Conservation (phyloP, 2,329 filamentous ascomycete species). For the Monilinia fructicola region DNA sequence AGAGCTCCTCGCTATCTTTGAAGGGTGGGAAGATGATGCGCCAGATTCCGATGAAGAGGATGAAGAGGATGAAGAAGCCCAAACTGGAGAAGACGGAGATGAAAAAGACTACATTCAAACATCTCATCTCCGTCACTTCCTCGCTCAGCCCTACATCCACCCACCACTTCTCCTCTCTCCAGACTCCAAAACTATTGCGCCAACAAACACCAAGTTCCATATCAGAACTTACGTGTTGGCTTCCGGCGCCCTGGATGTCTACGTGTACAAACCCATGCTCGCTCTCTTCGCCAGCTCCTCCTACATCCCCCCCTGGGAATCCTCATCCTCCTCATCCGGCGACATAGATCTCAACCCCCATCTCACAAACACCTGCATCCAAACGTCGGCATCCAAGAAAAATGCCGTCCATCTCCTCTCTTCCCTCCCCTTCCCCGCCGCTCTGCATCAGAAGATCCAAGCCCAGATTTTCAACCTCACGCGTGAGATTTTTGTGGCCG, state of each 20-base stretch:
- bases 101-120: slow-evolving; percentile 64
- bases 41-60: slow-evolving; percentile 68
- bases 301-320: slow-evolving; percentile 64
- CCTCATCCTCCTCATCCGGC: slow-evolving; percentile 29
- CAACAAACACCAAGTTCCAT: slow-evolving; percentile 80
- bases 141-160: slow-evolving; percentile 92
- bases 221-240: slow-evolving; percentile 89
- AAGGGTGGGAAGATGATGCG: slow-evolving; percentile 76
- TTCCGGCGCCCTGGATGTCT: slow-evolving; percentile 73
- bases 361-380: slow-evolving; percentile 93
- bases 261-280: slow-evolving; percentile 88
- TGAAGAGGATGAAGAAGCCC: slow-evolving; percentile 51
- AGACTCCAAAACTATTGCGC: slow-evolving; percentile 28
- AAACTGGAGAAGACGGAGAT: slow-evolving; percentile 51
- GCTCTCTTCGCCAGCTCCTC: slow-evolving; percentile 80
- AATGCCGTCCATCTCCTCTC: slow-evolving; percentile 75
- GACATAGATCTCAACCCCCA: slow-evolving; percentile 65
- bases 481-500: slow-evolving; percentile 80
- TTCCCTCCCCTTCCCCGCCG: slow-evolving; percentile 49
- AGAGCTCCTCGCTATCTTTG: slow-evolving; percentile 83
- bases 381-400: slow-evolving; percentile 55
- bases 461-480: slow-evolving; percentile 72
- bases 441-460: slow-evolving; percentile 60
- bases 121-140: slow-evolving; percentile 91
- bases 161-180: slow-evolving; percentile 69